Percentiles rank a stretch among this genome's conserved stretches.
Conservation (phyloP, 345 rosid species). For the Lenwebbia sp. region DNA sequence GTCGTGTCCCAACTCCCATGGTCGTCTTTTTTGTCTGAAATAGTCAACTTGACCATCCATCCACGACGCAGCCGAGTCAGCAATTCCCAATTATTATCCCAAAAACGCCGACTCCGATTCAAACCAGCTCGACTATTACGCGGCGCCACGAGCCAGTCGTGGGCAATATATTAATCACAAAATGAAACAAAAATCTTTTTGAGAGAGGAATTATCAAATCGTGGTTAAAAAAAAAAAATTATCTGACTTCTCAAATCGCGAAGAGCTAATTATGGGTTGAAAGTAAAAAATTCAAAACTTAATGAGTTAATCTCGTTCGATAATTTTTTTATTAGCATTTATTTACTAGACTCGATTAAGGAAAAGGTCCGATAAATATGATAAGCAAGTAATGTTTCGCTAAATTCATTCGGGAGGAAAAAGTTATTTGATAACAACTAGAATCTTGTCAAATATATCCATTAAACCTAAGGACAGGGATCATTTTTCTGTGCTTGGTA, state of each 20-base stretch:
- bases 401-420: not conserved
- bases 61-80: not conserved
- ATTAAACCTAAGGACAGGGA: not conserved
- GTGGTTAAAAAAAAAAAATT: not conserved
- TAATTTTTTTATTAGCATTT: not conserved
- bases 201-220: not conserved
- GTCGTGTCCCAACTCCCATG: not conserved
- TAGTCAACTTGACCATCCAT: not conserved
- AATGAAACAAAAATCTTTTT: not conserved
- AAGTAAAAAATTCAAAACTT: not conserved
- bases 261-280: not conserved
- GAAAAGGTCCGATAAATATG: not conserved
- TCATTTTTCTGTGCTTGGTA: rapidly evolving
- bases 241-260: not conserved
- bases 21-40: not conserved
- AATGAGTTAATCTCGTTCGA: not conserved
- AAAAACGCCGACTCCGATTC: not conserved
- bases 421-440: rapidly evolving
- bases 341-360: not conserved
- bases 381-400: not conserved
- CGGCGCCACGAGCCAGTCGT: not conserved
- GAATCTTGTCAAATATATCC: not conserved
- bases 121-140: not conserved
- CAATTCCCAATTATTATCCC: not conserved
- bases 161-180: not conserved